Evolutionary conservation across 2,329 filamentous ascomycete genomes (phyloP), one percentile per base, ranked within the genome.

Genomic region (Fusarium austroafricanum): DNA sequence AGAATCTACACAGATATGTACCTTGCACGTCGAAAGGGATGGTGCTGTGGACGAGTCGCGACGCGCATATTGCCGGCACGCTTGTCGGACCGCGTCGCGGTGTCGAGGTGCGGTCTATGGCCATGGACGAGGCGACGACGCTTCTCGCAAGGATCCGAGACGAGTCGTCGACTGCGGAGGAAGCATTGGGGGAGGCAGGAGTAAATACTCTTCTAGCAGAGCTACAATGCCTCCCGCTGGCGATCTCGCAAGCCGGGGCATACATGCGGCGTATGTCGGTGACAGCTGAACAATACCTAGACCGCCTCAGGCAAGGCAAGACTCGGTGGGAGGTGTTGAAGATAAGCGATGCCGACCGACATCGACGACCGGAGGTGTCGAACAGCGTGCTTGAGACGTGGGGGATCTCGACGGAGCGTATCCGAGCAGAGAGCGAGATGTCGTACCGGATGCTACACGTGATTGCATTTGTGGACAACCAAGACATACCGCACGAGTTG

Each of bases 301-400:
- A 1, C 0, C 0, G 9, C 6, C 33, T 58, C 0, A 38, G 5
- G 1, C 46, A 39, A 44, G 46, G 38, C 1, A 51, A 39, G 1
- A 18, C 5, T 3, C 31, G 54, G 1, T 57, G 54, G 54, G n/a
- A 52, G 14, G 15, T 52, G 2, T 31, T 57, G 0, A 10, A 26
- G 1, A 3, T 23, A 1, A 52, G 46, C 17, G 21, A 52, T 1
- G 3, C 6, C 0, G 54, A 57, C n/a, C 54, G 46, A 1, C 38
- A 57, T 5, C 23, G 46, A 3, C 38, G 54, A 1, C 46, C 39
- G 0, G 46, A 52, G 14, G 54, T 44, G 4, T 44, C 46, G 2
- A 57, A 51, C 6, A 57, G 54, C 17, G 23, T 57, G 3, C 39
- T 57, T 2, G 38, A 52, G 29, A 52, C 39, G 11, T 57, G 46